Evolutionary conservation across 768 basidiomycete genomes (phyloP).

Genomic region (Rhodotorula graminis): DNA sequence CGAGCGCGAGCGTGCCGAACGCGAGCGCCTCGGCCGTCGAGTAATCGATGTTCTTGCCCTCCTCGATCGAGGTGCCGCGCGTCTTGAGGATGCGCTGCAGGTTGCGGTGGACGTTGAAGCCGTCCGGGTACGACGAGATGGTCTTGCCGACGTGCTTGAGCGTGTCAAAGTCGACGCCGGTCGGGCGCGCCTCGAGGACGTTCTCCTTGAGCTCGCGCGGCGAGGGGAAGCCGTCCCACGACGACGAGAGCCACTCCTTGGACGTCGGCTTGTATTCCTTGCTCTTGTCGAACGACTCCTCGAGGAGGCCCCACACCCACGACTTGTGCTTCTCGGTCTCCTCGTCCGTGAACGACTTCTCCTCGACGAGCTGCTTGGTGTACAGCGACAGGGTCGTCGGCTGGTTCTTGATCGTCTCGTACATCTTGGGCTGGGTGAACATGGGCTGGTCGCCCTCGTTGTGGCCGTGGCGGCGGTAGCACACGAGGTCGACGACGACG

Average conservation of each 20-base stretch:
- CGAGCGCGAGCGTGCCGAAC: constrained; percentile 84
- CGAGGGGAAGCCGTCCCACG: constrained; percentile 97
- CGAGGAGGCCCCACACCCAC: constrained; percentile 99
- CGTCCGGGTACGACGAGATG: constrained; percentile 76
- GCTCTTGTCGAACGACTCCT: constrained; percentile 84
- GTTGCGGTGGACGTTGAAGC: constrained; percentile 85
- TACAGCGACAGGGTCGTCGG: constrained; percentile 81
- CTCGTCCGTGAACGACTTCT: constrained; percentile 88
- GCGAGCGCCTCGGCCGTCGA: constrained; percentile 97
- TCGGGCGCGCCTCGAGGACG: constrained; percentile 81
- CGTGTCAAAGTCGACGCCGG: constrained; percentile 69
- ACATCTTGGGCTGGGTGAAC: constrained; percentile 99
- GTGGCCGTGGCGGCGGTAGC: constrained; percentile 96
- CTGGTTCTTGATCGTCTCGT: constrained; percentile 75
- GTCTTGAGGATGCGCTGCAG: constrained; percentile 82
- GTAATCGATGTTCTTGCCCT: constrained; percentile 92
- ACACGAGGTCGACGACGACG: constrained; percentile 96
- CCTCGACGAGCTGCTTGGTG: constrained; percentile 79
- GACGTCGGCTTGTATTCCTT: constrained; percentile 93
- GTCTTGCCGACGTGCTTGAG: constrained; percentile 80
- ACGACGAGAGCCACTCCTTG: constrained; percentile 95
- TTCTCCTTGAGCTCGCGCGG: constrained; percentile 91
- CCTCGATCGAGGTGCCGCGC: constrained; percentile 84
- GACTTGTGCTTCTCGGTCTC: constrained; percentile 98
- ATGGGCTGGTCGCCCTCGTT: constrained; percentile 98